These are phyloP conservation scores for Cyathus pygmaeus DNA, from an alignment of 1,284 basidiomycete genomes.

Conservation along the genomic window DNA sequence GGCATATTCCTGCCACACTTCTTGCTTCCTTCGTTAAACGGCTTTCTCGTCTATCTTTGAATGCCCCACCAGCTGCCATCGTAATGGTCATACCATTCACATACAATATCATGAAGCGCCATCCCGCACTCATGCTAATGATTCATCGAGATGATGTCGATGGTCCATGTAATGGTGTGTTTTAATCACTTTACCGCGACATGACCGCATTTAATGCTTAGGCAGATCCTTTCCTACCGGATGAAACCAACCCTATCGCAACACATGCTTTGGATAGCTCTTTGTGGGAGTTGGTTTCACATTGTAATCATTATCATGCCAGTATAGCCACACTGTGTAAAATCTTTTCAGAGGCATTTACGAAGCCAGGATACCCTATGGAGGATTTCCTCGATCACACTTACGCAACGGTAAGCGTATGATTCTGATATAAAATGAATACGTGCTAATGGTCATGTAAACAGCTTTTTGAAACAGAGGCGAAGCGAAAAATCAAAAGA, in stretches of 20 bases:
- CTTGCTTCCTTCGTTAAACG: constrained; percentile 96
- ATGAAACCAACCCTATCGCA: constrained; percentile 79
- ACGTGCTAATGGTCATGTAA: not conserved
- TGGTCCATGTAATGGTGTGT: constrained; percentile 51
- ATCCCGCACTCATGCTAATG: constrained; percentile 93
- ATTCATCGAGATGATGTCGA: constrained; percentile 78
- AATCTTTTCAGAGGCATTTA: constrained; percentile 93
- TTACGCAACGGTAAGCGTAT: constrained; percentile 83
- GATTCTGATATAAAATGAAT: constrained; percentile 3
- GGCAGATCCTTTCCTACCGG: constrained; percentile 79
- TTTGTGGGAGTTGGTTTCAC: constrained; percentile 90
- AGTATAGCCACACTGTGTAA: constrained; percentile 86
- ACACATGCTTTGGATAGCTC: constrained; percentile 88
- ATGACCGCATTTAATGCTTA: not conserved
- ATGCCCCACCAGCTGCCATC: constrained; percentile 90
- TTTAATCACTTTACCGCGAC: not conserved
- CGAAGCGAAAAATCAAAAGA: constrained; percentile 81
- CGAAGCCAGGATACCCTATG: constrained; percentile 88
- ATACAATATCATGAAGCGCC: constrained; percentile 94
- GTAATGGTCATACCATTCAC: constrained; percentile 93
- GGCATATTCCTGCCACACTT: constrained; percentile 88
- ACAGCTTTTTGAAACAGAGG: constrained; percentile 91
- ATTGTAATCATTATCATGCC: constrained; percentile 87
- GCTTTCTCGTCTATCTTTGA: constrained; percentile 84
- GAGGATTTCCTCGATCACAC: constrained; percentile 99